phyloP scores from a whole-genome alignment of 2,329 filamentous ascomycete species.

The Sporothrix mexicana region DNA sequence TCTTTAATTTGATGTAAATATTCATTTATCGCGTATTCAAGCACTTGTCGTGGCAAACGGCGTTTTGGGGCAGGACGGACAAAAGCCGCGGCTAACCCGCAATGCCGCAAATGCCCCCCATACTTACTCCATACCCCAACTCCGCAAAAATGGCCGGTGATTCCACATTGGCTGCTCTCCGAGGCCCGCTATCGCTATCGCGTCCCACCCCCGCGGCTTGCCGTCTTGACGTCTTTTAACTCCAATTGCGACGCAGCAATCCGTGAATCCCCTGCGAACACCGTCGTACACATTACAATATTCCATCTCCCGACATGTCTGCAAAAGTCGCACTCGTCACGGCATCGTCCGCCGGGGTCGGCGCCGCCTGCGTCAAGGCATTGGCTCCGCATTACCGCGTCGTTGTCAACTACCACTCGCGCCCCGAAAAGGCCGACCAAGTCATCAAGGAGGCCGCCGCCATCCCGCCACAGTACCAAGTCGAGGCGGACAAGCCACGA shows the following conservation, averaged over 20 bases:
- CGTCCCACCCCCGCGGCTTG: not conserved
- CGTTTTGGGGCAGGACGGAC: not conserved
- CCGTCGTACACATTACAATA: not conserved
- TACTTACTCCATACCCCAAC: not conserved
- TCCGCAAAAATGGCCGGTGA: not conserved
- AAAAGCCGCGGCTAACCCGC: conserved; percentile 20
- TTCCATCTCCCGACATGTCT: not conserved
- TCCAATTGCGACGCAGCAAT: not conserved
- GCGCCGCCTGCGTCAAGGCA: conserved; percentile 55
- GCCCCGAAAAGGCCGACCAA: conserved; percentile 62
- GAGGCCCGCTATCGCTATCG: not conserved
- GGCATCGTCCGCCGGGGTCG: conserved; percentile 67
- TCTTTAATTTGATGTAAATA: no score
- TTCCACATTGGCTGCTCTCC: not conserved
- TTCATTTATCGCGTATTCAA: not conserved
- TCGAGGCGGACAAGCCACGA: not conserved
- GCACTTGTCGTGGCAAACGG: not conserved
- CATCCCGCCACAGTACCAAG: conserved; percentile 49
- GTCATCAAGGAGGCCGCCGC: conserved; percentile 55
- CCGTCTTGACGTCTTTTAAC: not conserved
- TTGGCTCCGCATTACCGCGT: conserved; percentile 72
- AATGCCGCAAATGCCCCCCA: not conserved
- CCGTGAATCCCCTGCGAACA: no score
- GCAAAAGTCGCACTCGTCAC: conserved; percentile 52
- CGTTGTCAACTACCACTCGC: conserved; percentile 74